phyloP scores from a whole-genome alignment of 2,329 filamentous ascomycete genomes.

The Colletotrichum sojae region DNA sequence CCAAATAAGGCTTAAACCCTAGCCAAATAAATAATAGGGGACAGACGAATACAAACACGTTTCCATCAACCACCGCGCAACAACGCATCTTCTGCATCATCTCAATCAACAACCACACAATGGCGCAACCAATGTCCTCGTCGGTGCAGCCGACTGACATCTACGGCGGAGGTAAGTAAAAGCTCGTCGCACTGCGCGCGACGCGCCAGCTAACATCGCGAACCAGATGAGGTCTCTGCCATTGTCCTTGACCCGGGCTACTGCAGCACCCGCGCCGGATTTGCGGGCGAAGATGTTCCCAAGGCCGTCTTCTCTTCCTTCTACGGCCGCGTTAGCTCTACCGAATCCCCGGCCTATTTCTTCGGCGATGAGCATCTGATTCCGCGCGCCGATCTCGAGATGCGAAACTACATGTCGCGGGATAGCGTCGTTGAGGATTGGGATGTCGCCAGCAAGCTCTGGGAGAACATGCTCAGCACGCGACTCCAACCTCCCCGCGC shows the following conservation, averaged over 20 bases:
- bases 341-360: conserved; percentile 68
- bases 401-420: conserved; percentile 91
- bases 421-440: conserved; percentile 96
- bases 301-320: conserved; percentile 93
- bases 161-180: conserved; percentile 71
- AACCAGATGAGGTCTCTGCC: conserved; percentile 92
- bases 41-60: too few species aligned
- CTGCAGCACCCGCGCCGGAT: conserved; percentile 91
- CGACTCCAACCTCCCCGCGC: conserved; percentile 84
- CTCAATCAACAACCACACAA: conserved; percentile 48
- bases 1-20: too few species aligned
- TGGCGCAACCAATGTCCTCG: conserved; percentile 70
- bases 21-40: too few species aligned
- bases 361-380: conserved; percentile 94
- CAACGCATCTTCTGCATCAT: conserved; percentile 23
- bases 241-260: conserved; percentile 97
- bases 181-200: conserved; percentile 25
- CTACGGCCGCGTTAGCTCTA: conserved; percentile 77
- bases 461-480: conserved; percentile 93
- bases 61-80: not conserved
- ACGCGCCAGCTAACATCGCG: conserved; percentile 19
- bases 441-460: conserved; percentile 90
- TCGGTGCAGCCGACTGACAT: conserved; percentile 73
- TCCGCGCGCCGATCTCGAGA: conserved; percentile 81
- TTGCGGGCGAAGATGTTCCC: conserved; percentile 96